Conservation (phyloP, 1,284 basidiomycete species). For the Leccinum griseonigrum region DNA sequence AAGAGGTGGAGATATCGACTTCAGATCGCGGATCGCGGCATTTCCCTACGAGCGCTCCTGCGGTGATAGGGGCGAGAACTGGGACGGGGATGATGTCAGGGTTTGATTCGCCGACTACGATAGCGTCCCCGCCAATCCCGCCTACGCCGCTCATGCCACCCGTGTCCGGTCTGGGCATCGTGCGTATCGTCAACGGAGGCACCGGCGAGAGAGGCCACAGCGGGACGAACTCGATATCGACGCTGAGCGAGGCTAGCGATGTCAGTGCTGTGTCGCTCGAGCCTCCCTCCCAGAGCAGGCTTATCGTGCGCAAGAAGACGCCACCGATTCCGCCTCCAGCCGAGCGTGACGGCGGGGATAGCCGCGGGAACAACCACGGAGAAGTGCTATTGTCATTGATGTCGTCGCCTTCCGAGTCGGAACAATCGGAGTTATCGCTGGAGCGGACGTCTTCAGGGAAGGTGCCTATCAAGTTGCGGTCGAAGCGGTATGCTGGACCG, state of each 20-base stretch:
- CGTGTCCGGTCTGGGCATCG: slow-evolving; percentile 3
- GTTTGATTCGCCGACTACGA: slow-evolving; percentile 41
- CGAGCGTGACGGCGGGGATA: slow-evolving; percentile 1
- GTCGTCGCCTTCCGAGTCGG: slow-evolving; percentile 14
- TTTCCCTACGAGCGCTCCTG: neutral
- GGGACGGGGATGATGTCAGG: slow-evolving; percentile 14
- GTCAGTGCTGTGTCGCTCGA: slow-evolving; percentile 21
- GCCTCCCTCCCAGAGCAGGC: slow-evolving; percentile 29
- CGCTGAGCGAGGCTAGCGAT: slow-evolving; percentile 34
- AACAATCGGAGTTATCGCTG: slow-evolving; percentile 44
- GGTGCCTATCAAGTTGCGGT: slow-evolving; percentile 40
- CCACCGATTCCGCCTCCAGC: slow-evolving; percentile 30
- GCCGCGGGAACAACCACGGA: neutral
- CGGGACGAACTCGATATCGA: slow-evolving; percentile 35
- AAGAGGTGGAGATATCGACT: slow-evolving; percentile 9
- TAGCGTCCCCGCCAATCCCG: slow-evolving; percentile 42
- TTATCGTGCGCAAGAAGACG: slow-evolving; percentile 38
- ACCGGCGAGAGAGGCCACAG: slow-evolving; percentile 11
- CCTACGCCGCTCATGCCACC: slow-evolving; percentile 36
- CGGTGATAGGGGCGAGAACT: neutral
- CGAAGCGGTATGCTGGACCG: slow-evolving; percentile 44
- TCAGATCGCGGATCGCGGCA: slow-evolving; percentile 34
- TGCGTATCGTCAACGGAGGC: slow-evolving; percentile 21
- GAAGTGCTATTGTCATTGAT: slow-evolving; percentile 7
- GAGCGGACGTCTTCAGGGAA: slow-evolving; percentile 35